phyloP scores from a whole-genome alignment of 345 rosid genomes.

The Geranium rotundifolium region DNA sequence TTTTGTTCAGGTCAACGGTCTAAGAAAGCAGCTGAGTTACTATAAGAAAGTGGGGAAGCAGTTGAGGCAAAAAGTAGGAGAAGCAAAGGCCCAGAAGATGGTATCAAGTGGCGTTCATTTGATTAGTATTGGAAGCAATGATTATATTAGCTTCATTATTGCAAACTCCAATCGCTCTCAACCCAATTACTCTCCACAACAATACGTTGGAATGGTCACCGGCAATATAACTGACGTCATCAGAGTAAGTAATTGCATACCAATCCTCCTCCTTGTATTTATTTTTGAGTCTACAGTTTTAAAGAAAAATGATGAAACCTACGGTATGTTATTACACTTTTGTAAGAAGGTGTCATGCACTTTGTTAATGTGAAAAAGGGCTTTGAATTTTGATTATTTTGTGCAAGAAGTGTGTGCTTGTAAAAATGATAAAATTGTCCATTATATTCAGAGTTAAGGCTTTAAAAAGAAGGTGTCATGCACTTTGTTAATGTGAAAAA shows the following conservation, averaged over 20 bases:
- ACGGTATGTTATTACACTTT: too few species aligned
- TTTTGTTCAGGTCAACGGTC: conserved; percentile 27
- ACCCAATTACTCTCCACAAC: conserved; percentile 8
- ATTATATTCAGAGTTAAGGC: too few species aligned
- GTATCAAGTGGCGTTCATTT: conserved; percentile 35
- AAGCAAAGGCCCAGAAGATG: conserved; percentile 13
- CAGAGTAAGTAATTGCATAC: conserved; percentile 14
- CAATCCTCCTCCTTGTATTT: too few species aligned
- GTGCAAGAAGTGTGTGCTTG: too few species aligned
- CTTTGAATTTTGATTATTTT: too few species aligned
- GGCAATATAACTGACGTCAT: conserved; percentile 22
- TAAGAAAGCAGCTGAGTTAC: conserved; percentile 21
- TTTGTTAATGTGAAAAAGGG: too few species aligned
- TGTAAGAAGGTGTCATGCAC: too few species aligned
- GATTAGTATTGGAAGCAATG: conserved; percentile 30
- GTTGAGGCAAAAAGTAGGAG: conserved; percentile 26
- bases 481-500: too few species aligned
- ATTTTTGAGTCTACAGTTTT: too few species aligned
- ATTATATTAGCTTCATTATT: conserved; percentile 7
- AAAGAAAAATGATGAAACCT: too few species aligned
- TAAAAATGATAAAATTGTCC: too few species aligned
- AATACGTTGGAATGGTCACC: conserved; percentile 15
- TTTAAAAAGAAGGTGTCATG: too few species aligned
- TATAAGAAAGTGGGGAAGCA: conserved; percentile 21
- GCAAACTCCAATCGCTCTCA: conserved; percentile 8